These are phyloP conservation scores for Saccharomyces jurei DNA, from an alignment of 805 yeast species.

Conservation along the genomic window DNA sequence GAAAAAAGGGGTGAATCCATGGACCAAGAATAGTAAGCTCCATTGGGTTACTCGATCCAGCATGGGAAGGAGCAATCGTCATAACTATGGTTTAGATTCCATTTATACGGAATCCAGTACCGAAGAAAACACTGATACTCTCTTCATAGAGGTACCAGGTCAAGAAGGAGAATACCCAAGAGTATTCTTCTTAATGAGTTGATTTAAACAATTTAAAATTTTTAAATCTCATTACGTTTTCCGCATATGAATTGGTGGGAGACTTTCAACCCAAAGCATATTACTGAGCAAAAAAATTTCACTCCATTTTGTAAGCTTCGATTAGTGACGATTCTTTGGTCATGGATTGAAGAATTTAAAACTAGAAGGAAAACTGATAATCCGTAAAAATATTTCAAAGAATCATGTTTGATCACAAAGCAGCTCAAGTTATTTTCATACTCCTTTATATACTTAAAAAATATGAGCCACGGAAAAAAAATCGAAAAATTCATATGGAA, in stretches of 20 bases:
- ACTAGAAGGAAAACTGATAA: not conserved
- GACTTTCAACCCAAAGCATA: conserved; percentile 78
- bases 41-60: conserved; percentile 54
- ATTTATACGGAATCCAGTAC: conserved; percentile 43
- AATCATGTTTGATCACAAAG: too few species aligned
- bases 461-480: not conserved
- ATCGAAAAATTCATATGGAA: not conserved
- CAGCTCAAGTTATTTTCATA: not conserved
- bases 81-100: conserved; percentile 66
- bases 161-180: conserved; percentile 5
- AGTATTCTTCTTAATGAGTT: conserved; percentile 27
- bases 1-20: conserved; percentile 40
- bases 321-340: conserved; percentile 61
- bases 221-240: conserved; percentile 44
- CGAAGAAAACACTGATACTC: conserved; percentile 36
- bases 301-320: conserved; percentile 56
- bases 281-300: conserved; percentile 18
- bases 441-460: not conserved
- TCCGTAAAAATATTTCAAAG: not conserved
- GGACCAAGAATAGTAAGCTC: conserved; percentile 69
- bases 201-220: conserved; percentile 31
- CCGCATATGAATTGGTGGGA: conserved; percentile 67
- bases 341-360: conserved; percentile 43
- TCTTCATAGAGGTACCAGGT: conserved; percentile 11
- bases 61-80: conserved; percentile 44